Conservation (phyloP, 257 asterid species). For the Plantago elongata region DNA sequence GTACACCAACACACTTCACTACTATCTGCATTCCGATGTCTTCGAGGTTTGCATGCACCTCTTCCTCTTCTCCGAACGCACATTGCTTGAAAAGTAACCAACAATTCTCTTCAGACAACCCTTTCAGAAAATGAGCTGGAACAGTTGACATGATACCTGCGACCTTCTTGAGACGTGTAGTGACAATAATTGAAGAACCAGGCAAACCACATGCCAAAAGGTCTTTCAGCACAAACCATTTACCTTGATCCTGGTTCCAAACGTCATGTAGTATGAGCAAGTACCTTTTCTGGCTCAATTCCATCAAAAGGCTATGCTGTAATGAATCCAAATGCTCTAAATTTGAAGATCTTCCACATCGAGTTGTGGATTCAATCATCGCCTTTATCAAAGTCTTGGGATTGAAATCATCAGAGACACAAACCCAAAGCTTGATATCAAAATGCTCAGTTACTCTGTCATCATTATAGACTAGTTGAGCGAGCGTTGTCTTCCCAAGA, state of each 20-base stretch:
- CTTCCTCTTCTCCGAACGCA: conserved; percentile 16
- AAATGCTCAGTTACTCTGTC: conserved; percentile 10
- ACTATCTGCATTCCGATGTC: conserved; percentile 26
- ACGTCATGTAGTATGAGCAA: conserved; percentile 33
- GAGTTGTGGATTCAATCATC: conserved; percentile 21
- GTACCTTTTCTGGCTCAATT: conserved; percentile 18
- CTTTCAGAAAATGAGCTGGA: conserved; percentile 15
- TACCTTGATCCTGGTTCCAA: conserved; percentile 26
- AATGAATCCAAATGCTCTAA: conserved; percentile 14
- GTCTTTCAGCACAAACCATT: conserved; percentile 19
- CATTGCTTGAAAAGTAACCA: conserved; percentile 20
- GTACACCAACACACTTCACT: conserved; percentile 23
- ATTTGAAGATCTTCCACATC: background rate
- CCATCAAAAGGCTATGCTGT: conserved; percentile 9
- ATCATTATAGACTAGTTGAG: conserved; percentile 21
- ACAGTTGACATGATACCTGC: conserved; percentile 22
- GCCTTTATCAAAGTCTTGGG: conserved; percentile 15
- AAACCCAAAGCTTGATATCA: conserved; percentile 22
- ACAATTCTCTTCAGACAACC: conserved; percentile 19
- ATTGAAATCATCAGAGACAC: conserved; percentile 32
- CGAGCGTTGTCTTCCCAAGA: conserved; percentile 22
- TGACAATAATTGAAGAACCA: conserved; percentile 20
- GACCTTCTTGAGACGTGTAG: conserved; percentile 24
- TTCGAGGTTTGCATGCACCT: conserved; percentile 5
- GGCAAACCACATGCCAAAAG: conserved; percentile 18